Conservation (phyloP, 2,329 filamentous ascomycete genomes). For the Piedraia hortae region DNA sequence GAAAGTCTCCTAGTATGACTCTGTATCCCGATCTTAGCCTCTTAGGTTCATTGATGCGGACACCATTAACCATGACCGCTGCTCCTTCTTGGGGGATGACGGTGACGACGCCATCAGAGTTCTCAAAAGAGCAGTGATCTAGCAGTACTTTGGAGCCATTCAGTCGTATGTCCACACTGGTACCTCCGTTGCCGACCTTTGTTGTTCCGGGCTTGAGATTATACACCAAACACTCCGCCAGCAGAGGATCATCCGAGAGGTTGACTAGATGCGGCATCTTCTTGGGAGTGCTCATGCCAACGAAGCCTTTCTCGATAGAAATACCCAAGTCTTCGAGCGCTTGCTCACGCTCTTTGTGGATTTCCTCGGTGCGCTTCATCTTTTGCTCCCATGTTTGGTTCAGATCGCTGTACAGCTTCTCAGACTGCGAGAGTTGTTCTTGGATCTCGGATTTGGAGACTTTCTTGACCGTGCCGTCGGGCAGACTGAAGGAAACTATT, state of each 20-base stretch:
- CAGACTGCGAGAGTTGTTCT: conserved; percentile 82
- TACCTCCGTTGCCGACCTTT: conserved; percentile 80
- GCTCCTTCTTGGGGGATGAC: conserved; percentile 73
- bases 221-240: conserved; percentile 91
- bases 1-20: conserved; percentile 89
- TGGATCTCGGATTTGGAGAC: conserved; percentile 96
- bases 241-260: conserved; percentile 49
- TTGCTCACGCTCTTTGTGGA: conserved; percentile 88
- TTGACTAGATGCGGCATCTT: conserved; percentile 99
- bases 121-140: conserved; percentile 85
- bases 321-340: conserved; percentile 91
- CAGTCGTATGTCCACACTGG: conserved; percentile 63
- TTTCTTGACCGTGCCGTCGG: conserved; percentile 71
- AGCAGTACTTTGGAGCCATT: conserved; percentile 83
- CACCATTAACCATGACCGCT: conserved; percentile 91
- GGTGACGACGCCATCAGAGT: conserved; percentile 77
- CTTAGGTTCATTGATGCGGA: conserved; percentile 62
- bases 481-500: conserved; percentile 72
- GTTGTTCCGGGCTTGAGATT: conserved; percentile 91
- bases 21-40: conserved; percentile 76
- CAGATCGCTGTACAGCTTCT: conserved; percentile 82
- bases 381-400: conserved; percentile 99
- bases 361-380: conserved; percentile 75
- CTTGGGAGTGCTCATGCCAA: conserved; percentile 84
- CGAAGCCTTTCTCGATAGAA: conserved; percentile 94